Conservation (phyloP, 352 stramenopile species). For the Phytophthora hybrid region DNA sequence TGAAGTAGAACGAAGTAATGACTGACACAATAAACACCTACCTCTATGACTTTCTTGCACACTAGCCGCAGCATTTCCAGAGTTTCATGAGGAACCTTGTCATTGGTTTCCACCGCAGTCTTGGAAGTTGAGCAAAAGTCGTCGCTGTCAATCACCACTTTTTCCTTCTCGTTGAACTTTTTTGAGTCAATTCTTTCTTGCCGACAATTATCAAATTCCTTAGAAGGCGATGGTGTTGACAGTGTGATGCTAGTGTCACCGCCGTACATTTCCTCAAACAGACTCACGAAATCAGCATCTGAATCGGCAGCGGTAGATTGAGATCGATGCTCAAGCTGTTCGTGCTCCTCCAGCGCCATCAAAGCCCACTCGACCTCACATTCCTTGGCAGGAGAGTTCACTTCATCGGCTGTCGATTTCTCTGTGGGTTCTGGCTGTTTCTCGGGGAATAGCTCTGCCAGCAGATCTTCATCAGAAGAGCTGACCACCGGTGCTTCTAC, state of each 20-base stretch:
- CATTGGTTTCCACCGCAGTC: background rate
- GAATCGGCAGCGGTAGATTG: background rate
- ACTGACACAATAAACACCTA: background rate
- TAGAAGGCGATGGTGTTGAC: conserved; percentile 20
- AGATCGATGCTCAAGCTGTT: conserved; percentile 14
- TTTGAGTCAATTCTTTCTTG: background rate
- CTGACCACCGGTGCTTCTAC: background rate
- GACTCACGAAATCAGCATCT: conserved; percentile 22
- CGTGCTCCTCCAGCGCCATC: conserved; percentile 34
- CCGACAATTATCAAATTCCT: background rate
- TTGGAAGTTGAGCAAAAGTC: background rate
- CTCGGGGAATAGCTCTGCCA: conserved; percentile 35
- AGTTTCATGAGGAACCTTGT: conserved; percentile 1
- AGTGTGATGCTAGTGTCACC: conserved; percentile 15
- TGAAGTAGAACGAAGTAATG: background rate
- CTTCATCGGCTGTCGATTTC: background rate
- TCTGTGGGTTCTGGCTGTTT: background rate
- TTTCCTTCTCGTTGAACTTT: background rate
- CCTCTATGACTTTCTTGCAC: conserved; percentile 14
- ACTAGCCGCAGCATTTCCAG: conserved; percentile 21
- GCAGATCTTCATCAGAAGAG: conserved; percentile 22
- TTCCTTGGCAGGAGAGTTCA: background rate
- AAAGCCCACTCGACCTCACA: conserved; percentile 34
- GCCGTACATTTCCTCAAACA: conserved; percentile 44
- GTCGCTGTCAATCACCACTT: background rate